Evolutionary conservation across 176 grass and related monocot genomes (phyloP).

Genomic region (Triticum monococcum): DNA sequence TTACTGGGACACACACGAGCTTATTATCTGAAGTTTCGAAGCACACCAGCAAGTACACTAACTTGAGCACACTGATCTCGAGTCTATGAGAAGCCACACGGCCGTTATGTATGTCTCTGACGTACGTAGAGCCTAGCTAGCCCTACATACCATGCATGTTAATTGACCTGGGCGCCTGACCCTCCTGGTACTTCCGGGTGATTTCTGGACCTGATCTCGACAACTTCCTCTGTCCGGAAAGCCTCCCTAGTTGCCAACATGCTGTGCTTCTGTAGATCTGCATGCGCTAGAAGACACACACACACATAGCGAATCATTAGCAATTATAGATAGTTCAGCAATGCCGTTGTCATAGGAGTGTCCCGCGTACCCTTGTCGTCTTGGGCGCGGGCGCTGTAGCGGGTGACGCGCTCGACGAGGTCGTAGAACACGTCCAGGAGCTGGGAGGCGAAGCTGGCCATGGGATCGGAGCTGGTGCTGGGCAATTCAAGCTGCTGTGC

Average conservation of each 20-base stretch:
- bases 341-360: background rate
- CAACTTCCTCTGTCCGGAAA: background rate
- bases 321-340: background rate
- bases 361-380: background rate
- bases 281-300: background rate
- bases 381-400: background rate
- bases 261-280: background rate
- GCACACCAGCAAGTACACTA: too few relatives aligned
- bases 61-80: background rate
- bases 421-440: constrained; percentile 31
- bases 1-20: background rate
- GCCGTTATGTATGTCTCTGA: background rate
- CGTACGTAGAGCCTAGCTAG: background rate
- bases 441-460: constrained; percentile 36
- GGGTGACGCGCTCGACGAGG: constrained; percentile 27
- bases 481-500: too few relatives aligned
- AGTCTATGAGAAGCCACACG: background rate
- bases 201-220: background rate
- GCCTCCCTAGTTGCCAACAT: background rate
- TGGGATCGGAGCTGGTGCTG: background rate
- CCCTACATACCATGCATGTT: background rate
- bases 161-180: background rate
- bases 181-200: background rate
- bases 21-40: background rate
- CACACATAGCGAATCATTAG: background rate